Base-by-base conservation (phyloP, 2,329 filamentous ascomycete species). In the Calonectria ilicicola region DNA sequence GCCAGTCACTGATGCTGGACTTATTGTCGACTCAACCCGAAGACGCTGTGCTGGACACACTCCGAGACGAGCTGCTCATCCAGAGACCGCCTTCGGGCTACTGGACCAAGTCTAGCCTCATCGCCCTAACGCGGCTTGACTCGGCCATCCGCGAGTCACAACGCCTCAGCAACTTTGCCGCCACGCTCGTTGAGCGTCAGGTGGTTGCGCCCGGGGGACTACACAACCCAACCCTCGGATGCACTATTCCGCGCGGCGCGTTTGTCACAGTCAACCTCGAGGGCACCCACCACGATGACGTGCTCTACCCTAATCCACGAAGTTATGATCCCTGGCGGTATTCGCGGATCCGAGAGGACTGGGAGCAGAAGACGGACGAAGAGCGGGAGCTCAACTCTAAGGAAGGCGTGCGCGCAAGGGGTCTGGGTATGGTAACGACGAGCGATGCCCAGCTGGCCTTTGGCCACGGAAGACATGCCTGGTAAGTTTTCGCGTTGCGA, bases 401-500 rank as follows among this genome's bases (percentile, higher is more conserved):
- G 0, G 74, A 87, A 53, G 78, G 77, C 0, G 78, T 76, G 49
- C 77, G 80, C 19, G 86, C 85, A 51, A 87, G 79, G 75, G 75
- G 79, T 1, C 42, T 87, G 19, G 86, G 88, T 3, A 86, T 91
- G 83, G 87, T 90, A 15, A 88, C 88, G 6, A 90, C 89, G 2
- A 87, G 86, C 42, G 83, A 87, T 44, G 79, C 82, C 9, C 87
- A 89, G 75, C 78, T 91, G 23, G 83, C 87, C 0, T 92, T 92
- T 79, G 89, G 90, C 0, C 88, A 91, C 72, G 90, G 90, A 9
- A 83, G 87, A 73, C 89, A 91, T 78, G 88, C 87, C 2, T 89
- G 81, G 81, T 82, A 47, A 77, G 80, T 73, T 38, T 60, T 79
- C 5, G 73, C 6, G 0, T 14, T 12, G 21, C 10, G 44, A 47